Evolutionary conservation across 2,329 filamentous ascomycete genomes (phyloP), one percentile per base, ranked within the genome.

Genomic region (Fusarium sp.): DNA sequence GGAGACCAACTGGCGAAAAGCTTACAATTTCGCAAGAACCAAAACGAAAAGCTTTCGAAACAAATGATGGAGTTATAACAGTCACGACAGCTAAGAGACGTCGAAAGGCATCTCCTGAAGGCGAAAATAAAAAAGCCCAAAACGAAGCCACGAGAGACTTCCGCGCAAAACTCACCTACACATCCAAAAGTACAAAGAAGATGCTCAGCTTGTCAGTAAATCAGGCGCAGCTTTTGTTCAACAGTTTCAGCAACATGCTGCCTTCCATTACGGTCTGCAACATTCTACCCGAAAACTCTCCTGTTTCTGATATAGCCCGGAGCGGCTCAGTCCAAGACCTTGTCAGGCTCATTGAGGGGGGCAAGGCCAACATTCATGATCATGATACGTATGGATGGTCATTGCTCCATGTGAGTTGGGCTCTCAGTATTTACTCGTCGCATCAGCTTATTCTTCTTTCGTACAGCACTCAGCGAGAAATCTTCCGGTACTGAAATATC

Each of bases 81-180:
- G 10, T 61, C 4, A 36, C n/a, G 0, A 10, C 26, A 3, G 16
- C 33, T 0, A 66, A 45, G 30, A 50, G 61, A 11, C 26, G 10
- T 11, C 30, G 16, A 15, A 48, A 31, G 4, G 0, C 1, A 6
- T 2, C 9, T 6, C 7, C 7, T 9, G 1, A 4, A 0, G 1
- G 2, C 4, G 4, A 2, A 24, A 20, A 6, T 1, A 0, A 11
- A 7, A 6, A 15, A 0, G 5, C 2, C 3, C 5, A 18, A 8
- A 7, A 1, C 0, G 3, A 1, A 18, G 0, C 18, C 3, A 5
- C 36, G 11, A 51, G 51, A 10, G 60, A 39, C 0, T 61, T 68
- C 10, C 0, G 22, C 0, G 53, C 61, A 3, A 55, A 24, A 14
- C n/a, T 66, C 2, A 54, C 56, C 0, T 50, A 61, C 15, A 44